phyloP scores from a whole-genome alignment of 2,329 filamentous ascomycete genomes.

The Polychaeton citri region DNA sequence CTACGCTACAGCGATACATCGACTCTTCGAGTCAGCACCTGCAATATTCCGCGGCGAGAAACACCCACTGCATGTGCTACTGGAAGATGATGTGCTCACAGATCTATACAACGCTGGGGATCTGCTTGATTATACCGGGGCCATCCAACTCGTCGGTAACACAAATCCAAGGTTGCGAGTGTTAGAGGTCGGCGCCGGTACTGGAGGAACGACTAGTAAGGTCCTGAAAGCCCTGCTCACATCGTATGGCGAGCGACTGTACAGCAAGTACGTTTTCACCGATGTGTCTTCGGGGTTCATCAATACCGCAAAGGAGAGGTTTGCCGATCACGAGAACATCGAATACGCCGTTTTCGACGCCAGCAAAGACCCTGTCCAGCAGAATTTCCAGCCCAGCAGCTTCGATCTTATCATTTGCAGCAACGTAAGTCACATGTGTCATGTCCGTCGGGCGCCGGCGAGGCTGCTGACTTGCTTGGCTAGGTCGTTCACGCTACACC shows the following conservation, averaged over 20 bases:
- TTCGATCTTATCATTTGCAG: slow-evolving; percentile 1
- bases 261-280: not conserved
- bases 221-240: not conserved
- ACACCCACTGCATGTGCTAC: not conserved
- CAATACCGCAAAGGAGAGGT: slow-evolving; percentile 1
- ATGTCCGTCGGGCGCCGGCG: too few relatives aligned
- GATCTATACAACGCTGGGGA: not conserved
- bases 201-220: not conserved
- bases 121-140: not conserved
- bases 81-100: not conserved
- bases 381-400: slow-evolving; percentile 1
- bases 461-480: too few relatives aligned
- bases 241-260: not conserved
- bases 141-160: not conserved
- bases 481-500: not conserved
- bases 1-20: not conserved
- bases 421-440: too few relatives aligned
- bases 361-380: slow-evolving; percentile 2
- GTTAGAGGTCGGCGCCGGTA: not conserved
- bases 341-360: slow-evolving; percentile 3
- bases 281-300: slow-evolving; percentile 3
- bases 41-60: not conserved
- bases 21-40: not conserved
- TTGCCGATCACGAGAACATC: slow-evolving; percentile 1
- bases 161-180: not conserved